Conservation (phyloP, 2,329 filamentous ascomycete genomes). For the Penicillium freii region DNA sequence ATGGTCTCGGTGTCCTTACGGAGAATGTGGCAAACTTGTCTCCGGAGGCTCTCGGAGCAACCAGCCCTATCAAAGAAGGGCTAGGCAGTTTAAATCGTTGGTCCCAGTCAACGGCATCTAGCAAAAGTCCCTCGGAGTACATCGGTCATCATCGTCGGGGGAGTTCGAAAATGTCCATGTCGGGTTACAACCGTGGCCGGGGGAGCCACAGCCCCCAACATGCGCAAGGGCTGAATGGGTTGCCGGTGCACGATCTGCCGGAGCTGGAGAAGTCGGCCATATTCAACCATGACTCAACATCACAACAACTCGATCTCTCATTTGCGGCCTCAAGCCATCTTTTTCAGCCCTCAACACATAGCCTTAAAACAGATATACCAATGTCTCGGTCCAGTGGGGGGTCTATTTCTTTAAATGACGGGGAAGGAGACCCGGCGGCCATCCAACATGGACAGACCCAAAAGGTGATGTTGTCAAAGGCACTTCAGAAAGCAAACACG, state of each 20-base stretch:
- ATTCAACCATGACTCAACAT: conserved; percentile 15
- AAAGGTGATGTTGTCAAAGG: conserved; percentile 95
- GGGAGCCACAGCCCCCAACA: conserved; percentile 18
- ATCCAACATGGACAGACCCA: conserved; percentile 62
- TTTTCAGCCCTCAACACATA: conserved; percentile 15
- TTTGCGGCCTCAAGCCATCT: conserved; percentile 20
- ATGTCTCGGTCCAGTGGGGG: conserved; percentile 27
- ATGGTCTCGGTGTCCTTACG: conserved; percentile 18
- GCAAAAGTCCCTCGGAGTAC: conserved; percentile 34
- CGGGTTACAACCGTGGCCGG: conserved; percentile 5
- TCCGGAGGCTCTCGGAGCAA: conserved; percentile 15
- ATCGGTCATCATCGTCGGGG: conserved; percentile 27
- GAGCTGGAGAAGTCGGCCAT: conserved; percentile 21
- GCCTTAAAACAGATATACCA: conserved; percentile 10
- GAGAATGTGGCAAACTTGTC: conserved; percentile 17
- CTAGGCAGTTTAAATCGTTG: conserved; percentile 55
- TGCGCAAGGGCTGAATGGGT: conserved; percentile 8
- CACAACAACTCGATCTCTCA: conserved; percentile 27
- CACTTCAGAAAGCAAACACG: conserved; percentile 90
- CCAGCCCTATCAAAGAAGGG: conserved; percentile 42
- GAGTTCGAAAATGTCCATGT: conserved; percentile 25
- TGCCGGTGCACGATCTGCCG: conserved; percentile 21
- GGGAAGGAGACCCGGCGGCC: conserved; percentile 29
- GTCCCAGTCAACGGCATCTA: conserved; percentile 58
- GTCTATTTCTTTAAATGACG: conserved; percentile 25